Conservation (phyloP, 2,329 filamentous ascomycete genomes). For the Cryoendolithus antarcticus region DNA sequence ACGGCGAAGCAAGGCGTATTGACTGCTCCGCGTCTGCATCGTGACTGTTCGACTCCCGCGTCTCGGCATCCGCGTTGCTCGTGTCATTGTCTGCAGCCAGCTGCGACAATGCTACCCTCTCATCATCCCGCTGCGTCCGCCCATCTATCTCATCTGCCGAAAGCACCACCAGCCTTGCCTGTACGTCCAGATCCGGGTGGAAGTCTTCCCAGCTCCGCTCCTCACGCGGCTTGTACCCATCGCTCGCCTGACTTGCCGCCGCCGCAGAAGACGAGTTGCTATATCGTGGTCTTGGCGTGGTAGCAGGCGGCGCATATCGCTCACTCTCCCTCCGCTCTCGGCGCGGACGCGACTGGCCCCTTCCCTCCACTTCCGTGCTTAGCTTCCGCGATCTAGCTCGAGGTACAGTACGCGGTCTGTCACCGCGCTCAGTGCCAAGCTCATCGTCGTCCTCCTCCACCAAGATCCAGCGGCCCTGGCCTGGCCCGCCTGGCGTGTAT, state of each 20-base stretch:
- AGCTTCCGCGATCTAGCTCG: constrained; percentile 17
- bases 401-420: constrained; percentile 14
- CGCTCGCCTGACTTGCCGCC: constrained; percentile 75
- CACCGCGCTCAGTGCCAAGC: constrained; percentile 48
- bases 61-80: constrained; percentile 15
- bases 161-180: constrained; percentile 65
- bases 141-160: constrained; percentile 78
- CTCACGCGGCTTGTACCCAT: constrained; percentile 94
- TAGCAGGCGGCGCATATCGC: constrained; percentile 28
- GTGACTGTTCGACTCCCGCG: constrained; percentile 9
- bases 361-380: constrained; percentile 3
- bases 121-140: constrained; percentile 28
- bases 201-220: constrained; percentile 97
- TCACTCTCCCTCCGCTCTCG: constrained; percentile 18
- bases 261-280: constrained; percentile 81
- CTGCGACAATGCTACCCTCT: constrained; percentile 30
- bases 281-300: constrained; percentile 52
- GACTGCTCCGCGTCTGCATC: constrained; percentile 14
- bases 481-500: constrained; percentile 78
- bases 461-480: constrained; percentile 69
- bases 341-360: constrained; percentile 16
- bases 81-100: constrained; percentile 3
- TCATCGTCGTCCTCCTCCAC: constrained; percentile 47
- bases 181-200: constrained; percentile 87
- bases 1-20: constrained; percentile 23